Conservation (phyloP, 75 land plant species). For the Cupressus sempervirens region DNA sequence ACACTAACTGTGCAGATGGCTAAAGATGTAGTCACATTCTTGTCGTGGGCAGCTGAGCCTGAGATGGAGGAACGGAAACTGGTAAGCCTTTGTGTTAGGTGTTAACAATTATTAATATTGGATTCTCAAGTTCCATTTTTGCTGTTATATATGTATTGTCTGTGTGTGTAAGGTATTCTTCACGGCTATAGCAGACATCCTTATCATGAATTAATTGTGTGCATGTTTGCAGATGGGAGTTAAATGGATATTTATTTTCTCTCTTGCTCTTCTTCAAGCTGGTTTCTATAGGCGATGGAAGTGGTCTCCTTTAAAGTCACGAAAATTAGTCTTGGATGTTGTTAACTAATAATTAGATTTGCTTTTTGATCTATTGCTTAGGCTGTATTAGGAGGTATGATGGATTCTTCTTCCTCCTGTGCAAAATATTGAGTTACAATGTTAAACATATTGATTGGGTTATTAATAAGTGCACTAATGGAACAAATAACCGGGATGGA, state of each 20-base stretch:
- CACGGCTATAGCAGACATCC: not conserved
- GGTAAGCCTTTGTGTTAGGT: constrained; percentile 17
- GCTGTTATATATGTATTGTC: not conserved
- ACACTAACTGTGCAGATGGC: constrained; percentile 64
- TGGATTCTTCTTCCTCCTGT: not conserved
- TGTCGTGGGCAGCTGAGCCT: constrained; percentile 96
- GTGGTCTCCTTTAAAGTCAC: constrained; percentile 82
- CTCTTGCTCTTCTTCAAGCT: constrained; percentile 82
- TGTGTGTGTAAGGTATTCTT: not conserved
- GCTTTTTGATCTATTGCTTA: not conserved
- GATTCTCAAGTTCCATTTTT: not conserved
- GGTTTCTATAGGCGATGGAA: constrained; percentile 80
- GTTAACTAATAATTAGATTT: constrained; percentile 50
- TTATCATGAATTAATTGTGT: not conserved
- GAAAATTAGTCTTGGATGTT: constrained; percentile 77
- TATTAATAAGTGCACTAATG: not conserved
- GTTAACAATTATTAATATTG: not conserved
- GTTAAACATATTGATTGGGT: not conserved
- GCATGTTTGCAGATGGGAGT: constrained; percentile 71
- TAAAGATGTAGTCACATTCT: constrained; percentile 85
- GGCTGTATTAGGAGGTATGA: not conserved
- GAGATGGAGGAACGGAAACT: constrained; percentile 98
- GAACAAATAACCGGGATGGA: not conserved
- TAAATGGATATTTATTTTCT: constrained; percentile 82
- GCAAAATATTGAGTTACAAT: not conserved